A percentile compares a stretch with the other conserved stretches of the same genome.
phyloP scores from a whole-genome alignment of 192 early-diverging fungal genomes.

The Coemansia umbellata region DNA sequence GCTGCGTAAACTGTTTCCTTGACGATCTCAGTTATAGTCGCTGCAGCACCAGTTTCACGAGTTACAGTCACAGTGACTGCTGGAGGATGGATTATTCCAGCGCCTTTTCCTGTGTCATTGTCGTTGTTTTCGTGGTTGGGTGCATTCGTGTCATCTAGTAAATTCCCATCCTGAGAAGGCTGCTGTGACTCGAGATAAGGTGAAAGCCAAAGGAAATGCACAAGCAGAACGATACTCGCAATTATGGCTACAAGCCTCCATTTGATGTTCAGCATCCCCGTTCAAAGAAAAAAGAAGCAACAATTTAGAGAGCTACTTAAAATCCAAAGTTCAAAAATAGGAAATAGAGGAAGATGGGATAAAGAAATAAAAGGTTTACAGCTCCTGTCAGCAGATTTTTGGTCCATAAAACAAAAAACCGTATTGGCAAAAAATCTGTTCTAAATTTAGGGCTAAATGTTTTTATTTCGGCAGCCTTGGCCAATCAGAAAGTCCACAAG shows the following conservation, averaged over 20 bases:
- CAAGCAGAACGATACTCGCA: constrained; percentile 21
- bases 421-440: too few relatives aligned
- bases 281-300: background rate
- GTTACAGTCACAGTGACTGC: constrained; percentile 34
- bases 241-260: constrained; percentile 42
- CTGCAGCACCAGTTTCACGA: background rate
- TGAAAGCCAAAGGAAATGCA: constrained; percentile 34
- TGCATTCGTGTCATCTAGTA: constrained; percentile 3
- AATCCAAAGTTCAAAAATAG: background rate
- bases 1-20: constrained; percentile 9
- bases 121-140: background rate
- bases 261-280: constrained; percentile 34
- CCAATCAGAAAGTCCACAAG: too few relatives aligned
- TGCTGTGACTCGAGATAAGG: constrained; percentile 22
- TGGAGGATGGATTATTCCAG: constrained; percentile 16
- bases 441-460: too few relatives aligned
- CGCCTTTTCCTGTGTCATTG: constrained; percentile 1
- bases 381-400: too few relatives aligned
- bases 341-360: constrained; percentile 4
- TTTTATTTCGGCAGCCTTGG: too few relatives aligned
- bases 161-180: background rate
- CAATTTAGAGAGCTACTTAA: background rate
- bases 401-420: too few relatives aligned
- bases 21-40: constrained; percentile 17
- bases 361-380: too few relatives aligned